These are phyloP conservation scores for Paramecium sexaurelia DNA, from an alignment of 73 alveolate genomes.

Conservation along the genomic window DNA sequence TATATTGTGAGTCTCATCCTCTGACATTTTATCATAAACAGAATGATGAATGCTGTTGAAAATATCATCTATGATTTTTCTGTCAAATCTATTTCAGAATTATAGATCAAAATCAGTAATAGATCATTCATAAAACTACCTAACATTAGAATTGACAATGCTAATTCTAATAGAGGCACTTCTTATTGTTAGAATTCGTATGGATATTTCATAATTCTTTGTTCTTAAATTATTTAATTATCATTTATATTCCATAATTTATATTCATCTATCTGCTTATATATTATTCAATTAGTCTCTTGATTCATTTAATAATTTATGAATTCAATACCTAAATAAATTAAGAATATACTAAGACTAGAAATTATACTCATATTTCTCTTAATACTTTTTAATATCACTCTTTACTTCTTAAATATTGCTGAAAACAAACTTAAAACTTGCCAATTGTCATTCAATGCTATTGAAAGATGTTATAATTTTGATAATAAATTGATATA, in stretches of 20 bases:
- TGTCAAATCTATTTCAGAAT: neutral
- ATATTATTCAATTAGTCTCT: neutral
- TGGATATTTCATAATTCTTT: constrained; percentile 28
- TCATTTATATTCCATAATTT: neutral
- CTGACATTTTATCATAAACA: neutral
- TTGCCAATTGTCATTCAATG: constrained; percentile 1
- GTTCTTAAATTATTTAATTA: neutral
- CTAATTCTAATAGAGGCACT: neutral
- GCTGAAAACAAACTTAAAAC: neutral
- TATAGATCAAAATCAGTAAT: neutral
- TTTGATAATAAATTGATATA: neutral
- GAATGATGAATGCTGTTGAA: neutral
- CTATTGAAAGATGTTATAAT: neutral
- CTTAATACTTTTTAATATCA: neutral
- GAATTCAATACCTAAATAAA: neutral
- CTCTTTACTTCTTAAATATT: neutral
- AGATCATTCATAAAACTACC: neutral
- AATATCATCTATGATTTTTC: neutral
- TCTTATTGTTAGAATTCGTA: neutral
- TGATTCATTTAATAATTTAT: neutral
- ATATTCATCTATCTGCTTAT: neutral
- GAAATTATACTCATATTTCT: neutral
- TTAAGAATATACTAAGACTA: neutral
- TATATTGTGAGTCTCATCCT: neutral
- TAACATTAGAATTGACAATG: neutral